Evolutionary conservation across 1,284 basidiomycete genomes (phyloP), one percentile per base, ranked within the genome.

Genomic region (Chalciporus sp.): DNA sequence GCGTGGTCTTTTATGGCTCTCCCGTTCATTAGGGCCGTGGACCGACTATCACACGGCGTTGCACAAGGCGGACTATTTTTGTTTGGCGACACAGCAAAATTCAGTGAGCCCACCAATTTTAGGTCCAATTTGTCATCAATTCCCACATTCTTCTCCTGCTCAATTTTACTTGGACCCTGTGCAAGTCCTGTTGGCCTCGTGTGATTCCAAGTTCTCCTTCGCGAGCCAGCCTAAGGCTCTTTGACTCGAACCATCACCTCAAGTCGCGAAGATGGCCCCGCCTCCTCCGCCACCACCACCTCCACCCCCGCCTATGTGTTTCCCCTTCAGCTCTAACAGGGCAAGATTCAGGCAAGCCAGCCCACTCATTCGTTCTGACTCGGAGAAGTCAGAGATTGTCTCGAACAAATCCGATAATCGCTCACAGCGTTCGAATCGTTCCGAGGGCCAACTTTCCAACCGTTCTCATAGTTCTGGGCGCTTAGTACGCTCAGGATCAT

Each of bases 241-340:
- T 62, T 51, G 47, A 56, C 56, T 56, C 52, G 28, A 29, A 57
- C 63, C 53, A 39, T 52, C 57, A 51, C 50, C 53, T 23, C 19
- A 51, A 53, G 37, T 20, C 55, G 62, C 59, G 61, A 69, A 61
- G 66, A 73, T 76, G 68, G 57, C 77, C 23, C 77, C 80, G 16
- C 65, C 65, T 0, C 65, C 65, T 0, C 70, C 62, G 4, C 73
- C 76, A 0, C 74, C 75, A 0, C 74, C 80, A 1, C 76, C 76
- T 8, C 81, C 82, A 0, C 80, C 82, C 0, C 82, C 82, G 2
- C 82, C 82, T 12, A 71, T 83, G 53, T 85, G 82, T 57, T 73
- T 84, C 26, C 83, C 83, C 8, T 83, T 82, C 66, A 63, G 49
- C 35, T 33, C 70, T 2, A 73, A 74, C 56, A 69, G 49, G 31